Percentiles rank a stretch among this genome's conserved stretches.
phyloP scores from a whole-genome alignment of 1,284 basidiomycete genomes.

The Tylopilus sp. region DNA sequence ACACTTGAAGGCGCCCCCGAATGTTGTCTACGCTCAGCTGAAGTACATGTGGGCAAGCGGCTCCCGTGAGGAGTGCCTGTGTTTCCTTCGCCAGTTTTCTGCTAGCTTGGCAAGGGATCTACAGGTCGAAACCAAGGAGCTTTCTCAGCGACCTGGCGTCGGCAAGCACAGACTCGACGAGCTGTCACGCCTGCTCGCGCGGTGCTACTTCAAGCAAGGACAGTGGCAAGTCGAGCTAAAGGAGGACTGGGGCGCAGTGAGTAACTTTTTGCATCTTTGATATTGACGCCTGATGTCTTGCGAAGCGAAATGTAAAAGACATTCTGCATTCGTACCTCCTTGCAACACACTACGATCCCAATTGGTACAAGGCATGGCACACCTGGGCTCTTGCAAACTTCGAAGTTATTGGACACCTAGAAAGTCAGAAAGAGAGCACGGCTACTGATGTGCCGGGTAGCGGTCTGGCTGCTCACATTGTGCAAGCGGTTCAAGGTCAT shows the following conservation, averaged over 20 bases:
- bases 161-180: slow-evolving; percentile 69
- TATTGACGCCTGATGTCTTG: slow-evolving; percentile 9
- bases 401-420: slow-evolving; percentile 86
- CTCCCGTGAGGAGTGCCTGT: slow-evolving; percentile 75
- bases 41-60: slow-evolving; percentile 97
- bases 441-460: slow-evolving; percentile 65
- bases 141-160: slow-evolving; percentile 45
- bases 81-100: slow-evolving; percentile 85
- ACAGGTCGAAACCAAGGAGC: slow-evolving; percentile 50
- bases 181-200: slow-evolving; percentile 84
- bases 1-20: slow-evolving; percentile 82
- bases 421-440: slow-evolving; percentile 61
- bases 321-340: slow-evolving; percentile 84
- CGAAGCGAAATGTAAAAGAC: slow-evolving; percentile 71
- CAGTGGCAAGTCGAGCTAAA: slow-evolving; percentile 89
- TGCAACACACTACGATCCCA: slow-evolving; percentile 89
- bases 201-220: slow-evolving; percentile 96
- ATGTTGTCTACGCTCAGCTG: slow-evolving; percentile 95
- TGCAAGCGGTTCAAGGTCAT: slow-evolving; percentile 90
- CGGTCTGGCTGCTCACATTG: slow-evolving; percentile 81
- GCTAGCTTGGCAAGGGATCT: slow-evolving; percentile 75
- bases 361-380: slow-evolving; percentile 99
- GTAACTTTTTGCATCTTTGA: slow-evolving; percentile 28
- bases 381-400: slow-evolving; percentile 98
- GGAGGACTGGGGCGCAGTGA: slow-evolving; percentile 75